Base-by-base conservation (phyloP, 306 rosid species). In the Pachyrhizus erosus region DNA sequence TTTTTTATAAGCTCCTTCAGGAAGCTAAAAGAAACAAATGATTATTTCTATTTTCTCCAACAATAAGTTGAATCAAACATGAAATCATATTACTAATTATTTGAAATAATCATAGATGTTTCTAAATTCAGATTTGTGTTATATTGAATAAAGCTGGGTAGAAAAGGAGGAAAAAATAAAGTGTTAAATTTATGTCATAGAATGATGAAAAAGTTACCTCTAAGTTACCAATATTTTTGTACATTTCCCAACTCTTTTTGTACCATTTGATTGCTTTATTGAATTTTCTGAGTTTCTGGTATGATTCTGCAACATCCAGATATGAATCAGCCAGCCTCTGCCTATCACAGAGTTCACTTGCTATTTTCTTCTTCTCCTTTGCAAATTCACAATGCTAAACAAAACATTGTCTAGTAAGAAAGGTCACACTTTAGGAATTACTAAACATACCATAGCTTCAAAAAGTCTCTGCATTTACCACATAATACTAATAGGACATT, bases 201-300 rank as follows among this genome's bases (percentile, higher is more conserved):
- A 85, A 55, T 23, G 55, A 64, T 24, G 83, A 21, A 78, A 71
- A 39, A 18, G 74, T 80, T 91, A 96, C 99, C 96, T 92, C 98
- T 66, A 88, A 88, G 83, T 93, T 89, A 55, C 93, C 92, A 70
- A 92, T 90, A 69, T 79, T 79, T 91, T 84, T 84, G 91, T 84
- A 93, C 75, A 73, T 76, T 79, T 93, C 89, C 94, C 90, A 91
- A 83, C 99, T 89, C 92, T 89, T 96, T 58, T 15, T 79, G 90
- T 87, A 91, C 98, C 98, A 93, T 87, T 93, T 92, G 75, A 85
- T 81, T 54, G 98, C 87, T 88, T 90, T 91, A 72, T 86, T 81
- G 77, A 91, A 93, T 60, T 88, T 85, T 68, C 99, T 87, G 70
- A 91, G 92, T 83, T 92, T 96, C 88, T 88, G 86, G 51, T 92